Conservation (phyloP, 345 rosid species). For the Arabidopsis arenosa region DNA sequence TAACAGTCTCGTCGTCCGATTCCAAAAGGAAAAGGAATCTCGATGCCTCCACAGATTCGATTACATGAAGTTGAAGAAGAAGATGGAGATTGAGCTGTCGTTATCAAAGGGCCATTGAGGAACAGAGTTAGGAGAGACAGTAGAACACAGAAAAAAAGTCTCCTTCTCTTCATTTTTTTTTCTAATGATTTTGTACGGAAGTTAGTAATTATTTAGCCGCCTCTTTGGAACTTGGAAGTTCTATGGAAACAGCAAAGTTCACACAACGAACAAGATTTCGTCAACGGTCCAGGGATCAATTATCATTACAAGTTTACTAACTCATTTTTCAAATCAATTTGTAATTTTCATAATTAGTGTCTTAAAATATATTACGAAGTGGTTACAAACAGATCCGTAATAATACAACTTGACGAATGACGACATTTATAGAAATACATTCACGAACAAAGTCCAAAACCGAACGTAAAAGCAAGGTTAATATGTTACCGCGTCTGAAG, state of each 20-base stretch:
- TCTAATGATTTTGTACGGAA: not conserved
- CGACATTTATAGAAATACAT: not conserved
- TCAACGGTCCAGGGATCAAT: too few species aligned
- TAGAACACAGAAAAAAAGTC: not conserved
- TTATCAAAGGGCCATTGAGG: slow-evolving; percentile 16
- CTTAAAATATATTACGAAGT: too few species aligned
- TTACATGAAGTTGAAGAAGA: slow-evolving; percentile 29
- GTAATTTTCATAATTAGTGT: too few species aligned
- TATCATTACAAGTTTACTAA: too few species aligned
- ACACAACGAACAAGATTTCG: too few species aligned
- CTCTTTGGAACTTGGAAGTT: not conserved
- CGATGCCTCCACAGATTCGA: slow-evolving; percentile 47
- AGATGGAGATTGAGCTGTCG: slow-evolving; percentile 25
- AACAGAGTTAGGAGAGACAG: not conserved
- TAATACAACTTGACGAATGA: too few species aligned
- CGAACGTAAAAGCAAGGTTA: not conserved
- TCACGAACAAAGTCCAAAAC: not conserved
- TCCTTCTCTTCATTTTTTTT: slow-evolving; percentile 3
- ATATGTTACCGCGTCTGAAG: slow-evolving; percentile 1
- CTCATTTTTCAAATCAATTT: too few species aligned
- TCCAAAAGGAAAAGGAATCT: slow-evolving; percentile 58
- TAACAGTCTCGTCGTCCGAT: slow-evolving; percentile 34
- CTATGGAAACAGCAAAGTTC: too few species aligned
- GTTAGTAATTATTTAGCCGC: not conserved
- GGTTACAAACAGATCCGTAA: too few species aligned